Conservation (phyloP, 192 early-diverging fungal species). For the Gonapodya sp. region DNA sequence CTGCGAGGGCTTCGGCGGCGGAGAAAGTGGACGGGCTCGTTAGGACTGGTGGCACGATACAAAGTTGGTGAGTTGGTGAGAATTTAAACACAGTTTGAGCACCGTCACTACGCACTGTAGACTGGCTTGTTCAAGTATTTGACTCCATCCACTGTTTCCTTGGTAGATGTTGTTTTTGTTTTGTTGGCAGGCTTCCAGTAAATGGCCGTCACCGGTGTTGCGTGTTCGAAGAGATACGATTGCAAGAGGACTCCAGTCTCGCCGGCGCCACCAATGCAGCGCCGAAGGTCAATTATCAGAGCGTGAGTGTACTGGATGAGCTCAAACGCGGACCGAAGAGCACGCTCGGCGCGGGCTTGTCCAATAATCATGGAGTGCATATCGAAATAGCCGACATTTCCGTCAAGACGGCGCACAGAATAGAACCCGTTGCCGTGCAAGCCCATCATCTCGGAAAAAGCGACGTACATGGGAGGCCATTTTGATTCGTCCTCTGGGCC, state of each 20-base stretch:
- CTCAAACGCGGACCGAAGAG: background rate
- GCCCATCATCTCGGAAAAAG: conserved; percentile 8
- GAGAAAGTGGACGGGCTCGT: background rate
- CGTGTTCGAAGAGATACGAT: background rate
- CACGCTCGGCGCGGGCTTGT: background rate
- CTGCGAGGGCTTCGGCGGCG: background rate
- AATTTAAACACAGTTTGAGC: background rate
- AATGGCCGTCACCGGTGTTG: background rate
- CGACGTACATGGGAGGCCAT: background rate
- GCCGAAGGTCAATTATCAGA: conserved; percentile 16
- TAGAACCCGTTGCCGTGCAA: conserved; percentile 4
- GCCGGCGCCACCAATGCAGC: background rate
- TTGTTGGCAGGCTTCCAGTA: background rate
- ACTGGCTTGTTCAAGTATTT: background rate
- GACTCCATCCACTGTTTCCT: background rate
- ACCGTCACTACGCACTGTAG: background rate
- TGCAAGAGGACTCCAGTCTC: background rate
- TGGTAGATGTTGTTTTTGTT: background rate
- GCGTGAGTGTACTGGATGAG: conserved; percentile 17
- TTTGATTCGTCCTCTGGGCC: conserved; percentile 1
- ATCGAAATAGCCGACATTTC: conserved; percentile 19
- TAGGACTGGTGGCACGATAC: background rate
- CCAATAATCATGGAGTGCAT: background rate
- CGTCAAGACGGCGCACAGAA: conserved; percentile 9
- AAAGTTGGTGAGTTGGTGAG: background rate